phyloP scores from a whole-genome alignment of 2,329 filamentous ascomycete species.

The Fusarium neocosmosporiellum region DNA sequence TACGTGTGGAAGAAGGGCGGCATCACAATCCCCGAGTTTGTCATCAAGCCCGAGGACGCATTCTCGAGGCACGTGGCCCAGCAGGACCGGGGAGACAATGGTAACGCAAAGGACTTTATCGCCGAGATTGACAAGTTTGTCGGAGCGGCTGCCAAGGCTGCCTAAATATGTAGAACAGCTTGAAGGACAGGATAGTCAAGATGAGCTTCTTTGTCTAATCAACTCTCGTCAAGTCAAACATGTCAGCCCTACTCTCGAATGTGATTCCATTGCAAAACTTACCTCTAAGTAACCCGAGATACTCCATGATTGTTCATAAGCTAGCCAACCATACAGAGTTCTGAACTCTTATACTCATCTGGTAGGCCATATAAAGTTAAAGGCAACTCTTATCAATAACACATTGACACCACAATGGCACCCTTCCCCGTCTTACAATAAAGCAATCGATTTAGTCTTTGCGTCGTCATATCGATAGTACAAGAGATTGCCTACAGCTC shows the following conservation, averaged over 20 bases:
- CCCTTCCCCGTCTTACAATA: neutral
- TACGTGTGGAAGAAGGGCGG: conserved; percentile 31
- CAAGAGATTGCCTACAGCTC: conserved; percentile 25
- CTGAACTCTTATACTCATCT: neutral
- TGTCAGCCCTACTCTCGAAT: neutral
- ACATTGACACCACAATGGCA: neutral
- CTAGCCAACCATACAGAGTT: neutral
- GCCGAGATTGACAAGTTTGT: conserved; percentile 24
- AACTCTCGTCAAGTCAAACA: neutral
- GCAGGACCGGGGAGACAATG: conserved; percentile 22
- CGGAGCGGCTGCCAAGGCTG: neutral
- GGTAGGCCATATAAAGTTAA: neutral
- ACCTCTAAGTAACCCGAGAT: neutral
- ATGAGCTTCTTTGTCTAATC: neutral
- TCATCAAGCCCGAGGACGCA: conserved; percentile 32
- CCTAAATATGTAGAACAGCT: neutral
- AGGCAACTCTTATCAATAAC: neutral
- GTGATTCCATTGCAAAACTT: neutral
- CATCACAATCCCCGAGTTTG: conserved; percentile 33
- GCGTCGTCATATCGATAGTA: conserved; percentile 38
- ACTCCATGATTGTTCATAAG: neutral
- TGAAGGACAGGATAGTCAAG: neutral
- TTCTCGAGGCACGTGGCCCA: conserved; percentile 31
- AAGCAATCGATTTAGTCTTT: conserved; percentile 31
- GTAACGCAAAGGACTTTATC: conserved; percentile 29